Evolutionary conservation across 2,329 filamentous ascomycete species (phyloP), one percentile per base, ranked within the genome.

Genomic region (Diaporthe destruens): DNA sequence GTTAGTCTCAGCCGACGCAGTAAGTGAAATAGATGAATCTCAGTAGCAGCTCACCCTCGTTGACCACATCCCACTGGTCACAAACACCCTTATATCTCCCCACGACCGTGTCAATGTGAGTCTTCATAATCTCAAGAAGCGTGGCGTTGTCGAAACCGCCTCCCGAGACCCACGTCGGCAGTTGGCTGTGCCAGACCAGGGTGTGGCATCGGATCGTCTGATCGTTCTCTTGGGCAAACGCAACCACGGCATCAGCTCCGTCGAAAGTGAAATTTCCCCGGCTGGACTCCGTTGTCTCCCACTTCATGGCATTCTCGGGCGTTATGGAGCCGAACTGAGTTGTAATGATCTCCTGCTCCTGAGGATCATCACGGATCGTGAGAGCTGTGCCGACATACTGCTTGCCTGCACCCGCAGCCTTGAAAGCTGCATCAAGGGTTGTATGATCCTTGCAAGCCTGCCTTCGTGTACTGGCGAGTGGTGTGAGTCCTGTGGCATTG

Each of bases 321-420:
- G 88, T 90, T 59, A 89, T 83, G 75, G 88, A 85, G 29, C 88
- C 89, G 77, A 91, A 91, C 72, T 90, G 87, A 23, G 74, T 81
- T 73, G 82, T 84, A 61, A 90, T 82, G 74, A 89, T 85, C 4
- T 79, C 77, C n/a, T 84, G 79, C 77, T 91, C 90, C 51, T 82
- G 76, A 2, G 80, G 78, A 78, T 91, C 87, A 55, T 85, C 83
- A 2, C 78, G 79, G 29, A 89, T 87, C 75, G 90, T 89, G 36
- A 89, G 87, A 1, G 88, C 88, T 1, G 88, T 87, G 51, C 89
- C 89, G 67, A 90, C 89, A 79, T 89, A 90, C 44, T 77, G 71
- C 69, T 77, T 77, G 34, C 79, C 80, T 12, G 76, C 75, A 42
- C 79, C 80, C 9, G 76, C 75, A 42, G 76, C 77, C 6, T 76